Evolutionary conservation across 1,139 yeast genomes (phyloP).

Genomic region (Lodderomyces metapsilosis): DNA sequence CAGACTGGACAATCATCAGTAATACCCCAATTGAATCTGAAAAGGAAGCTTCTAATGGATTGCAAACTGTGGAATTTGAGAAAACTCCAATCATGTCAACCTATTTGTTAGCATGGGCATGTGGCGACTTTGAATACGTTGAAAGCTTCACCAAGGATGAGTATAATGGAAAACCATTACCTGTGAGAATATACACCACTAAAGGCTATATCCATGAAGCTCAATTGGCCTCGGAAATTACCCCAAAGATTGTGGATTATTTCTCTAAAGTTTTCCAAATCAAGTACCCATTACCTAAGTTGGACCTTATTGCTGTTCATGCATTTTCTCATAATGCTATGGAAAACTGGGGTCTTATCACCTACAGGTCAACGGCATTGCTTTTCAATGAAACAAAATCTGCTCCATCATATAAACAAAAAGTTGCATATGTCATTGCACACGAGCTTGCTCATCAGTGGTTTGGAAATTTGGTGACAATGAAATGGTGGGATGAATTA

Average conservation of each 20-base stretch:
- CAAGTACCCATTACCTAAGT: constrained; percentile 70
- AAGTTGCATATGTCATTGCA: constrained; percentile 84
- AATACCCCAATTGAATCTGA: constrained; percentile 58
- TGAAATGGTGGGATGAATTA: constrained; percentile 95
- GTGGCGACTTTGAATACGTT: constrained; percentile 72
- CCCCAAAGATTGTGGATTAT: constrained; percentile 66
- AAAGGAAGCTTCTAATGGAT: constrained; percentile 11
- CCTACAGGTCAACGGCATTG: constrained; percentile 77
- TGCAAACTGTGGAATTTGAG: constrained; percentile 34
- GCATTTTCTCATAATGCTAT: constrained; percentile 79
- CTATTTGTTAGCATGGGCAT: constrained; percentile 73
- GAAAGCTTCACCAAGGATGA: constrained; percentile 44
- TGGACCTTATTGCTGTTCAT: constrained; percentile 75
- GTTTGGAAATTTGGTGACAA: constrained; percentile 89
- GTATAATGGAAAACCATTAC: constrained; percentile 56
- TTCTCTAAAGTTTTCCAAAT: constrained; percentile 64
- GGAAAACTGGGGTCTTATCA: constrained; percentile 90
- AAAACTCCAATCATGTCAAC: constrained; percentile 73
- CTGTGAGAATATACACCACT: constrained; percentile 71
- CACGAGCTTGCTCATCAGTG: constrained; percentile 93
- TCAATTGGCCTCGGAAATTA: constrained; percentile 59
- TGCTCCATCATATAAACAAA: constrained; percentile 65
- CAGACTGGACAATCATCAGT: constrained; percentile 63
- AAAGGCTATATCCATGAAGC: constrained; percentile 58
- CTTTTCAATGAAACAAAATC: constrained; percentile 66